Conservation (phyloP, 345 rosid genomes). For the Lenwebbia sp. region DNA sequence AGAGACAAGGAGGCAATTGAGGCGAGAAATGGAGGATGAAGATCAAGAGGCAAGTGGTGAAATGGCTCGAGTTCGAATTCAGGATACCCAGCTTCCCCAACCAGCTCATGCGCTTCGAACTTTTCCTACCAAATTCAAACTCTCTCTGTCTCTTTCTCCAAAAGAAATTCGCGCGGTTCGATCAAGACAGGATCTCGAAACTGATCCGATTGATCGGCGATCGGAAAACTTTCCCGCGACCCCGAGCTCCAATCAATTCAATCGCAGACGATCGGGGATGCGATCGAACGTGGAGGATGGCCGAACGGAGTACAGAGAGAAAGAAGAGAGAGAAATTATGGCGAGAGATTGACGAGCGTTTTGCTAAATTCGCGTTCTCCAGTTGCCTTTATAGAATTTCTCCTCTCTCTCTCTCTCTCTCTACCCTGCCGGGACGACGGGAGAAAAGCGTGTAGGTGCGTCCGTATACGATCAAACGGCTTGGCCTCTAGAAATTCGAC, state of each 20-base stretch:
- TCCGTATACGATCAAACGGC: background rate
- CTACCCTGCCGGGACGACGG: background rate
- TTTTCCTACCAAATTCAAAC: slow-evolving; percentile 5
- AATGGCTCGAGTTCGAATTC: slow-evolving; percentile 55
- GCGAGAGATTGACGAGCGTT: background rate
- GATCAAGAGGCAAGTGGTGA: slow-evolving; percentile 66
- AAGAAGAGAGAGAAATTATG: background rate
- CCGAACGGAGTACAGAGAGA: background rate
- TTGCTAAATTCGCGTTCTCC: background rate
- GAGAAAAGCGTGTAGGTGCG: background rate
- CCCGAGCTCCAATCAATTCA: background rate
- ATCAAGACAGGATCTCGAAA: background rate
- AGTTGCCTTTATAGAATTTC: slow-evolving; percentile 5
- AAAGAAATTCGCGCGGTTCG: background rate
- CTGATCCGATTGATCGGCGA: background rate
- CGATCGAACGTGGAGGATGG: background rate
- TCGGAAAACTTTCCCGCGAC: background rate
- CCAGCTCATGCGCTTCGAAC: slow-evolving; percentile 84
- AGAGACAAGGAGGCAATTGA: slow-evolving; percentile 42
- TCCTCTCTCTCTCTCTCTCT: background rate
- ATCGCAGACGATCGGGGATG: background rate
- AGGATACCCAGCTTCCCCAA: slow-evolving; percentile 63
- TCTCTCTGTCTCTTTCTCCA: background rate
- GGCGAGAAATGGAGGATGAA: slow-evolving; percentile 82
- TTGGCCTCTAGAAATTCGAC: background rate